Conservation (phyloP, 1,284 basidiomycete species). For the Fomitopsis schrenkii region DNA sequence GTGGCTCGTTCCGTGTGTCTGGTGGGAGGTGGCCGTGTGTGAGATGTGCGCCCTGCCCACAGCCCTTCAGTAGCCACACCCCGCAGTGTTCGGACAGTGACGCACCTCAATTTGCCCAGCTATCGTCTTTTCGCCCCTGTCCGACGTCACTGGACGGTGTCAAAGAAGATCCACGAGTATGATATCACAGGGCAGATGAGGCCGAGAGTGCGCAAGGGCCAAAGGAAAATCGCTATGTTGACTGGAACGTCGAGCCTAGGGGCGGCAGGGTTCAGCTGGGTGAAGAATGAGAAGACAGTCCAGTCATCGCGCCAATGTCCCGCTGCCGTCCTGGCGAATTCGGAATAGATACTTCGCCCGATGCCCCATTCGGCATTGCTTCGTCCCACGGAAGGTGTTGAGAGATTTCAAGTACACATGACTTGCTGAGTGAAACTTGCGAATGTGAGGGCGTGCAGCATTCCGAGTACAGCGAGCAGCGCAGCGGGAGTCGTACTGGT, state of each 20-base stretch:
- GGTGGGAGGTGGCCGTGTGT: background rate
- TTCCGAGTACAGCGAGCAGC: too few relatives aligned
- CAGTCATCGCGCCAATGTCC: background rate
- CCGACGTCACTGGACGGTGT: background rate
- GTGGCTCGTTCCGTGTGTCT: background rate
- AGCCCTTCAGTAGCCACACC: background rate
- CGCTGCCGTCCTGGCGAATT: background rate
- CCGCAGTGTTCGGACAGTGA: background rate
- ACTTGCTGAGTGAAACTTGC: too few relatives aligned
- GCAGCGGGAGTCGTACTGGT: too few relatives aligned
- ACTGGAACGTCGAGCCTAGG: background rate
- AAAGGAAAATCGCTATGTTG: background rate
- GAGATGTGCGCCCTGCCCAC: background rate
- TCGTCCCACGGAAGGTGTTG: too few relatives aligned
- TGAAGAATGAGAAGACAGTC: background rate
- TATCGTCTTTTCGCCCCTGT: background rate
- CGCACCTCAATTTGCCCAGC: background rate
- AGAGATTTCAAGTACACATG: too few relatives aligned
- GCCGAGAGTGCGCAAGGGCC: background rate
- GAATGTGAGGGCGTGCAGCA: too few relatives aligned
- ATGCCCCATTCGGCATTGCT: too few relatives aligned
- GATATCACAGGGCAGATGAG: background rate
- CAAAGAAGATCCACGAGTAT: background rate
- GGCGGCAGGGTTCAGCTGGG: background rate
- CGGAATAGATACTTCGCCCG: background rate